Evolutionary conservation across 106 monocot species (phyloP), one percentile per base, ranked within the genome.

Genomic region (Dendrobium officinale): DNA sequence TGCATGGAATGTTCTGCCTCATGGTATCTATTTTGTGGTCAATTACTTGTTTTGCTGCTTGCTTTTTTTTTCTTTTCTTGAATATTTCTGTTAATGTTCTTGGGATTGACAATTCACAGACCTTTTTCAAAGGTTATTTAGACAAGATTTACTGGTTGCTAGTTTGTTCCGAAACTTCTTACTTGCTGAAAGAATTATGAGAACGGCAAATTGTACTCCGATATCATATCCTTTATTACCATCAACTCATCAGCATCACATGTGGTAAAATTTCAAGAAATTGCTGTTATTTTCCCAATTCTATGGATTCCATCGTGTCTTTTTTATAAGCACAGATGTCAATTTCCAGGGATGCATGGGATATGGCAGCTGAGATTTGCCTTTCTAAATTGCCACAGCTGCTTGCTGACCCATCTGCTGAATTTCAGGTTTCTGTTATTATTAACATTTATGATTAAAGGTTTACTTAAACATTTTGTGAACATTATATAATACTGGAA

Each of bases 1-100:
- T 79, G 97, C 97, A n/a, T 98, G 97, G 97, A 94, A 98, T 84
- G 94, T 94, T 77, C 83, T 98, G 37, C 94, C 97, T 81, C 94
- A 91, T 85, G 97, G 97, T 92, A 90, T 67, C 37, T 76, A 11
- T 58, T 41, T 68, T 37, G 6, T 66, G 18, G 15, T 73, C 27
- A 26, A 64, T 72, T 75, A 67, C 42, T 43, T 83, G 16, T 68
- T 72, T 72, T 84, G 40, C 61, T 41, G 4, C 41, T 78, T 55
- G 40, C 2, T 37, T 68, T 26, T 75, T 31, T 59, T 33, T 54
- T 31, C 31, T 22, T 47, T 24, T 19, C 3, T 51, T 51, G 51
- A 27, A 49, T 79, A 17, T 22, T 6, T 43, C 42, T 75, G 44
- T 19, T 80, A 31, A 72, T 59, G 42, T 77, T 77, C 15, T 59